Conservation (phyloP, 768 basidiomycete species). For the Psilocybe subaeruginosa region DNA sequence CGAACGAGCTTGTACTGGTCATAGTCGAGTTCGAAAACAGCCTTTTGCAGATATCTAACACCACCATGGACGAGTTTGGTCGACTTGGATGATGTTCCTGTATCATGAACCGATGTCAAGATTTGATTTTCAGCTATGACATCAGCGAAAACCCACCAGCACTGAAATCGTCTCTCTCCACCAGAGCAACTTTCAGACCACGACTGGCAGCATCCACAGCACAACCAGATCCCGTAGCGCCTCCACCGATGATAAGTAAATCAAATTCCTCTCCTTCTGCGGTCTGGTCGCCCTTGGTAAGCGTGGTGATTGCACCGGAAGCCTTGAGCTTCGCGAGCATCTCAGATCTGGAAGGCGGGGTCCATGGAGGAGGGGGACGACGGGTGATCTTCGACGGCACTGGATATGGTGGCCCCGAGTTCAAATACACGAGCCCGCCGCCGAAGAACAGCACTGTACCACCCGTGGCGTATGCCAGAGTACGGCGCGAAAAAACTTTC, state of each 20-base stretch:
- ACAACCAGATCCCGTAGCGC: constrained; percentile 96
- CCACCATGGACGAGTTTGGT: constrained; percentile 99
- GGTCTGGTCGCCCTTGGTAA: constrained; percentile 8
- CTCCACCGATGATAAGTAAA: constrained; percentile 43
- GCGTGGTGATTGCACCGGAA: constrained; percentile 33
- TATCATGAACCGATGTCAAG: background rate
- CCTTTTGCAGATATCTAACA: constrained; percentile 97
- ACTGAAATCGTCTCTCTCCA: constrained; percentile 92
- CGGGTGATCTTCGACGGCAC: constrained; percentile 64
- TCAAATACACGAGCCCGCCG: constrained; percentile 71
- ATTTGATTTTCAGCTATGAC: background rate
- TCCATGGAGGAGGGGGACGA: constrained; percentile 80
- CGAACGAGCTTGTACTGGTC: constrained; percentile 95
- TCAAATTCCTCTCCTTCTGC: constrained; percentile 26
- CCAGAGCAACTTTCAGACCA: constrained; percentile 90
- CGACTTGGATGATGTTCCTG: constrained; percentile 95
- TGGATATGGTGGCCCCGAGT: constrained; percentile 73
- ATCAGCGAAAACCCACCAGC: constrained; percentile 54
- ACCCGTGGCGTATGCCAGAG: constrained; percentile 54
- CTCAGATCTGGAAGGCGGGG: constrained; percentile 67
- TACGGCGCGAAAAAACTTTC: constrained; percentile 55
- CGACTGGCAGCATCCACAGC: constrained; percentile 93
- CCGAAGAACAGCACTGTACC: constrained; percentile 56
- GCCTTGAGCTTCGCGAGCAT: constrained; percentile 64
- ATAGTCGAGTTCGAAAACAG: constrained; percentile 93